A percentile compares a stretch with the other conserved stretches of the same genome.
These are phyloP conservation scores for Pulveroboletus frians DNA, from an alignment of 768 basidiomycete species.

Conservation along the genomic window DNA sequence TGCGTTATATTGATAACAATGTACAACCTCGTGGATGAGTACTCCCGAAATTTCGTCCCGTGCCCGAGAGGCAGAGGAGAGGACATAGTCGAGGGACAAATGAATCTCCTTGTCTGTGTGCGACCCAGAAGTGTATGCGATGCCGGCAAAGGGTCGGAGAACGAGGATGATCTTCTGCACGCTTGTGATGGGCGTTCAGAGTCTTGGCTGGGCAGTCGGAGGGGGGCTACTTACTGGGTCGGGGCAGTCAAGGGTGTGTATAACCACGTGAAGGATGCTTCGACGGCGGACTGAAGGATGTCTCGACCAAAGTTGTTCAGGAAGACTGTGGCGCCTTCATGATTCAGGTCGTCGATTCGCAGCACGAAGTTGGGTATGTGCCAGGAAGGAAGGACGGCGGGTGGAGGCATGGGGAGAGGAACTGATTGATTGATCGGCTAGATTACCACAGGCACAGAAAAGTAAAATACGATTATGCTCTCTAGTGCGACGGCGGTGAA, in stretches of 20 bases:
- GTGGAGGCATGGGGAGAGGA: slow-evolving; percentile 20
- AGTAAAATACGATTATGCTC: slow-evolving; percentile 9
- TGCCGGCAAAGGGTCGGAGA: slow-evolving; percentile 61
- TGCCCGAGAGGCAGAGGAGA: slow-evolving; percentile 36
- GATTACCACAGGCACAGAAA: background rate
- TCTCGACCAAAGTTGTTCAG: slow-evolving; percentile 43
- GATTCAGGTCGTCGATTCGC: slow-evolving; percentile 52
- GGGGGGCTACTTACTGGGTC: slow-evolving; percentile 38
- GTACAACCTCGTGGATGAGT: slow-evolving; percentile 70
- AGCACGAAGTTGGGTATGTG: slow-evolving; percentile 53
- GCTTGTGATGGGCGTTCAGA: slow-evolving; percentile 29
- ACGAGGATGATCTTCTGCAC: slow-evolving; percentile 53
- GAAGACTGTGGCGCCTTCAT: slow-evolving; percentile 56
- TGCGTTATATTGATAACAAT: slow-evolving; percentile 71
- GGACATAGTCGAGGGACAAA: slow-evolving; percentile 63
- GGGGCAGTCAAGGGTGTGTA: slow-evolving; percentile 44
- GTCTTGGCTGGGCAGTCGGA: background rate
- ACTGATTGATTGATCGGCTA: slow-evolving; percentile 1
- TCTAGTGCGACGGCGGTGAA: background rate
- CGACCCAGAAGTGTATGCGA: slow-evolving; percentile 62
- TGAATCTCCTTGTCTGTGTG: slow-evolving; percentile 67
- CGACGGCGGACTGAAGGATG: slow-evolving; percentile 35
- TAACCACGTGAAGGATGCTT: slow-evolving; percentile 36
- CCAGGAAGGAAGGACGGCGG: slow-evolving; percentile 34
- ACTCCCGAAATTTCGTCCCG: slow-evolving; percentile 66